phyloP scores from a whole-genome alignment of 2,329 filamentous ascomycete genomes.

The Helminthosporium solani region DNA sequence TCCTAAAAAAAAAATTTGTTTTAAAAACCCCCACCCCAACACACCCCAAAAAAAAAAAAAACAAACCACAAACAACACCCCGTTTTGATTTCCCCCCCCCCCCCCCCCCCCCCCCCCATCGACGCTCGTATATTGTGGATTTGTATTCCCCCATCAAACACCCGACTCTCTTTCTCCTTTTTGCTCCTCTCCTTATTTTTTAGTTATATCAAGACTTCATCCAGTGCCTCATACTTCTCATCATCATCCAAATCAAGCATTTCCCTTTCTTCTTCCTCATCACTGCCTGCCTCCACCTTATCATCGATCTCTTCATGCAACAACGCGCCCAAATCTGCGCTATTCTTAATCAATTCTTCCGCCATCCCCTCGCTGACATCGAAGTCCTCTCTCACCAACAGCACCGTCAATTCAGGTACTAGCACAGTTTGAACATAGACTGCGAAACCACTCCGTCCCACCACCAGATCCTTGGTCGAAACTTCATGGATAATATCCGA shows the following conservation, averaged over 20 bases:
- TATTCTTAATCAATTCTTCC: conserved; percentile 63
- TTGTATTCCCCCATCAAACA: not conserved
- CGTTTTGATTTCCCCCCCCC: too few relatives aligned
- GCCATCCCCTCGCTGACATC: conserved; percentile 47
- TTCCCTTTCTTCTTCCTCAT: conserved; percentile 9
- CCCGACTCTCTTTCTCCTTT: not conserved
- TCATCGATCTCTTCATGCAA: conserved; percentile 66
- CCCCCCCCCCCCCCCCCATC: too few relatives aligned
- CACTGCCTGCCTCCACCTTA: conserved; percentile 36
- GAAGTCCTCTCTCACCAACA: conserved; percentile 61
- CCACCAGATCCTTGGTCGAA: conserved; percentile 27
- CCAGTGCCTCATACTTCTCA: not conserved
- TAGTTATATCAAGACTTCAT: not conserved
- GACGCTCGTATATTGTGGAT: too few relatives aligned
- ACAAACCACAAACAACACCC: too few relatives aligned
- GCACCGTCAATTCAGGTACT: conserved; percentile 66
- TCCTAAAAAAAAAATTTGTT: too few relatives aligned
- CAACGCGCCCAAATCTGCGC: conserved; percentile 65
- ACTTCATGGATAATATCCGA: conserved; percentile 27
- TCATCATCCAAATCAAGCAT: conserved; percentile 1
- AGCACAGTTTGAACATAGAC: conserved; percentile 53
- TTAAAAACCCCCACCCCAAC: too few relatives aligned
- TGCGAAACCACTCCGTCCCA: conserved; percentile 32
- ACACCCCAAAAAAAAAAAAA: too few relatives aligned
- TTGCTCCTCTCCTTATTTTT: not conserved